Evolutionary conservation across 2,329 filamentous ascomycete genomes (phyloP).

Genomic region (Penicillium glabrum): DNA sequence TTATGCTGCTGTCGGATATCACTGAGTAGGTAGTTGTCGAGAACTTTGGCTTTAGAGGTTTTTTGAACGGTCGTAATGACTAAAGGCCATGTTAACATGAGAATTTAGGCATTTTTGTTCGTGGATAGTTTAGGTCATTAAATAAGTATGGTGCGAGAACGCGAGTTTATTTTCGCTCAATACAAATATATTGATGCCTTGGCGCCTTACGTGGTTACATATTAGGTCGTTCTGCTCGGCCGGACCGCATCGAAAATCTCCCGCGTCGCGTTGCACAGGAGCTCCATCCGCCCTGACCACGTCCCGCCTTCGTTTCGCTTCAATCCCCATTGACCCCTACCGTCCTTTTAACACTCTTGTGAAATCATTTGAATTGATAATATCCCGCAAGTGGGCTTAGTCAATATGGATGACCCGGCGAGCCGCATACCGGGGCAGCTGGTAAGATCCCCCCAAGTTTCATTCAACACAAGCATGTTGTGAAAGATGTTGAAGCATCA

Average conservation of each 20-base stretch:
- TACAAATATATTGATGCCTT: background rate
- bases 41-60: background rate
- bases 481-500: background rate
- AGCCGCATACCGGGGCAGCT: constrained; percentile 46
- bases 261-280: constrained; percentile 38
- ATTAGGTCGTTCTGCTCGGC: constrained; percentile 6
- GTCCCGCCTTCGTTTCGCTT: constrained; percentile 13
- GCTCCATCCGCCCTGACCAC: constrained; percentile 17
- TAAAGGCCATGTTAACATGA: too few species aligned
- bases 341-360: constrained; percentile 8
- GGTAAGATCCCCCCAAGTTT: constrained; percentile 33
- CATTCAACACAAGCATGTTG: background rate
- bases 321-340: constrained; percentile 5
- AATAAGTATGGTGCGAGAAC: too few species aligned
- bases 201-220: constrained; percentile 3
- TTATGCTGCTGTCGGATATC: too few species aligned
- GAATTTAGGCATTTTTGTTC: too few species aligned
- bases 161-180: too few species aligned
- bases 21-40: background rate
- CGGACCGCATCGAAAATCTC: constrained; percentile 34
- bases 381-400: constrained; percentile 15
- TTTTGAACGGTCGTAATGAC: too few species aligned
- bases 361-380: constrained; percentile 2
- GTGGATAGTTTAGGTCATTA: too few species aligned
- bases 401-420: constrained; percentile 48